These are phyloP conservation scores for Pleurotus giganteus DNA, from an alignment of 768 basidiomycete genomes.

Conservation along the genomic window DNA sequence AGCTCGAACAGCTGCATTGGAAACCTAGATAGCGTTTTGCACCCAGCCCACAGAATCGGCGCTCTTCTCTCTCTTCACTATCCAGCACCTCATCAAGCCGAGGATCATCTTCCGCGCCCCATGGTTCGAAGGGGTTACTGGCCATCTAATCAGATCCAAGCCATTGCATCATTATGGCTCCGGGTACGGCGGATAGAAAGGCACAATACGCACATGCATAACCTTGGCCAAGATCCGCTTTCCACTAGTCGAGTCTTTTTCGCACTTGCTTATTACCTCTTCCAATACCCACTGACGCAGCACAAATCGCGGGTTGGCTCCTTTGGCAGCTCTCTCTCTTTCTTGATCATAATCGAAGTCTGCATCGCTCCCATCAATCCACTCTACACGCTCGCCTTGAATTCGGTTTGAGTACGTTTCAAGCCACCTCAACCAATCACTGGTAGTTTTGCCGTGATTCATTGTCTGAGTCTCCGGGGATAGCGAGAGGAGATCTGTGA, in stretches of 20 bases:
- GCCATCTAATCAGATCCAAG: too few relatives aligned
- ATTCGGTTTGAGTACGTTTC: slow-evolving; percentile 59
- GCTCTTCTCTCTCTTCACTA: slow-evolving; percentile 65
- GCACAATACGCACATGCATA: slow-evolving; percentile 59
- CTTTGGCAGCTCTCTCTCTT: slow-evolving; percentile 48
- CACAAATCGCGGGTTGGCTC: slow-evolving; percentile 87
- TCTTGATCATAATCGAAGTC: slow-evolving; percentile 38
- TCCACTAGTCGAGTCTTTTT: slow-evolving; percentile 60
- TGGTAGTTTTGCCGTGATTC: slow-evolving; percentile 41
- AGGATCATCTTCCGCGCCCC: slow-evolving; percentile 73
- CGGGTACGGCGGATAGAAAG: slow-evolving; percentile 6
- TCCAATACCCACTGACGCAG: slow-evolving; percentile 95
- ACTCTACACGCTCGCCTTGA: slow-evolving; percentile 45
- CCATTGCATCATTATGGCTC: too few relatives aligned
- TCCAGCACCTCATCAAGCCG: slow-evolving; percentile 43
- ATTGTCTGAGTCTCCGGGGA: slow-evolving; percentile 46
- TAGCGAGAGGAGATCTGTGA: slow-evolving; percentile 42
- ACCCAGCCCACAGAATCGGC: slow-evolving; percentile 76
- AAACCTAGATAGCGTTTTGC: slow-evolving; percentile 78
- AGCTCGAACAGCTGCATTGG: slow-evolving; percentile 93
- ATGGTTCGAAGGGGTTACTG: slow-evolving; percentile 77
- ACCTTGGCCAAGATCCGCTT: slow-evolving; percentile 76
- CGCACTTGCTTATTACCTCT: slow-evolving; percentile 80
- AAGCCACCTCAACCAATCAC: slow-evolving; percentile 65
- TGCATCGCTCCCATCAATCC: slow-evolving; percentile 27